These are phyloP conservation scores for Litchi chinensis DNA, from an alignment of 345 rosid species.

Conservation along the genomic window DNA sequence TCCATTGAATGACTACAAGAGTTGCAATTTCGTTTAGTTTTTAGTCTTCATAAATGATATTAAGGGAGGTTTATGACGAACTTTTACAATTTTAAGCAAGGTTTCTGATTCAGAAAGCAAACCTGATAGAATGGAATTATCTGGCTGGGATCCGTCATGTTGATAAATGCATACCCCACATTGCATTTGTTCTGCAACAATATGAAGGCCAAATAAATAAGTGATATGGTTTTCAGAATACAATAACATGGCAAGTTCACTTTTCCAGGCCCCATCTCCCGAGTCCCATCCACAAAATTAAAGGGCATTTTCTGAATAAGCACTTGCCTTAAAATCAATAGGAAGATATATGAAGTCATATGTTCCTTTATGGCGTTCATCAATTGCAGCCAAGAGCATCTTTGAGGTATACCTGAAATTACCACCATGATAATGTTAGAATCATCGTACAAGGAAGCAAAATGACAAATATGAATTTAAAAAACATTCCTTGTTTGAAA, in stretches of 20 bases:
- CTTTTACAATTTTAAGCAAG: neutral
- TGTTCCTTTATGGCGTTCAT: constrained; percentile 63
- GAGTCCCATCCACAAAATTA: constrained; percentile 2
- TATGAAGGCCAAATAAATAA: constrained; percentile 12
- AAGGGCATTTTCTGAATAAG: constrained; percentile 3
- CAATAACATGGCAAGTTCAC: neutral
- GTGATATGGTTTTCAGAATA: neutral
- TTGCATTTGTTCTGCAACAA: constrained; percentile 66
- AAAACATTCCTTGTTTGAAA: neutral
- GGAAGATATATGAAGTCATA: constrained; percentile 72
- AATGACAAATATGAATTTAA: neutral
- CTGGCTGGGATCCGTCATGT: constrained; percentile 57
- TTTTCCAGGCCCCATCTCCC: neutral
- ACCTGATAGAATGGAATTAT: constrained; percentile 59
- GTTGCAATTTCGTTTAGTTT: constrained; percentile 13
- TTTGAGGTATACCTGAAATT: constrained; percentile 69
- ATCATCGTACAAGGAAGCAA: neutral
- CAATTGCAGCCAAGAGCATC: constrained; percentile 75
- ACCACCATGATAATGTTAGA: constrained; percentile 13
- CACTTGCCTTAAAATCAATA: constrained; percentile 71
- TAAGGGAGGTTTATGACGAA: neutral
- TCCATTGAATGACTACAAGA: constrained; percentile 62
- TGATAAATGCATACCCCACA: constrained; percentile 77
- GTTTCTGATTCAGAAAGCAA: constrained; percentile 15
- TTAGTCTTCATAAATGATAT: neutral